Base-by-base conservation (phyloP, 139 green algal genomes). In the Zygnema circumcarinatum region DNA sequence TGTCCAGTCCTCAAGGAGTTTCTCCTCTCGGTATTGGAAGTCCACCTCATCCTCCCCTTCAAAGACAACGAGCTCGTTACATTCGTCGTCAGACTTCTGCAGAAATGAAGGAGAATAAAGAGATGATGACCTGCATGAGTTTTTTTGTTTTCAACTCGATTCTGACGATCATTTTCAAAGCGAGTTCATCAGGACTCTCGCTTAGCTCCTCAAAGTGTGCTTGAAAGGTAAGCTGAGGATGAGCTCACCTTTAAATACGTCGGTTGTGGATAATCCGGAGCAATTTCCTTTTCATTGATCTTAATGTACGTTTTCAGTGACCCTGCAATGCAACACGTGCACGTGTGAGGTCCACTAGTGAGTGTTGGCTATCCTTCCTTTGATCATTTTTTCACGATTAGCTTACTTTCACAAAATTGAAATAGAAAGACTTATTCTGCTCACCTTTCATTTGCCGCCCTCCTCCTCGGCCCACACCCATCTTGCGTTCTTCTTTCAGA, bases 251-350 rank as follows among this genome's bases (percentile, higher is more conserved):
- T 95, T 74, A 92, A 87, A 42, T 95, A 91, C n/a, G 68, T 82
- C 1, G 96, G 96, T 67, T 93, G 62, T 3, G 96, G 96, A 88
- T 99, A 99, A 90, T 99, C 96, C 78, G 98, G 93, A 20, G 95
- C 96, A 85, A 99, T 98, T 91, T 99, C 96, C 42, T 88, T 86
- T 83, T 97, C 94, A n/a, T 84, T 94, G 86, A 98, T 96, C 67
- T 95, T 94, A 89, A 98, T 95, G 92, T 98, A 98, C 52, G 73
- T 79, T 33, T 89, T 89, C 42, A 7, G 32, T 38, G 78, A 80
- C 22, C 2, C 62, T 54, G 81, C 81, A 75, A 39, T 22, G 2
- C 11, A 29, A 41, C 79, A 31, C 52, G 40, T 81, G n/a, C n/a
- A n/a, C n/a, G n/a, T n/a, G n/a, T n/a, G n/a, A n/a, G n/a, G n/a